Percentiles rank a stretch among this genome's conserved stretches.
phyloP scores from a whole-genome alignment of 176 grass and related monocot species.

The Carex parvula region DNA sequence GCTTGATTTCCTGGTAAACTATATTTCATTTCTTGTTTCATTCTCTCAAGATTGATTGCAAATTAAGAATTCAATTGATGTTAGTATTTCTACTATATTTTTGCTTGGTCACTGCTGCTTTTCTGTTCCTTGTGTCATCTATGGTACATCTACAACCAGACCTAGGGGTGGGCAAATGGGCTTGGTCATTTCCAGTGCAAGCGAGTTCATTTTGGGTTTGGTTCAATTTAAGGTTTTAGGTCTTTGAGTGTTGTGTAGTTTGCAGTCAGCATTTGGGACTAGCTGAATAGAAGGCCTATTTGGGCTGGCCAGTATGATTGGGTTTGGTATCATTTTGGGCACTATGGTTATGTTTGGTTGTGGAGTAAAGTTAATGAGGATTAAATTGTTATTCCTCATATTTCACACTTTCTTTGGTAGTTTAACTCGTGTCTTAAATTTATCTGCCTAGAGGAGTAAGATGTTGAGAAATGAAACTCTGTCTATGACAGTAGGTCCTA shows the following conservation, averaged over 20 bases:
- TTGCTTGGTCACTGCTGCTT: background rate
- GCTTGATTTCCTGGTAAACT: conserved; percentile 39
- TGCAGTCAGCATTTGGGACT: background rate
- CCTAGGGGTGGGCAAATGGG: background rate
- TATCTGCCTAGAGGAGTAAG: too few species aligned
- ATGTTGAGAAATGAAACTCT: too few species aligned
- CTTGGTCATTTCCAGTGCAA: background rate
- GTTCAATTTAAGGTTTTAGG: background rate
- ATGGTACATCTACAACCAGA: background rate
- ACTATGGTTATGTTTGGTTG: too few species aligned
- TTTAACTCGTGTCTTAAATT: too few species aligned
- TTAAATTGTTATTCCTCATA: too few species aligned
- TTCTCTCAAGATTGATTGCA: background rate
- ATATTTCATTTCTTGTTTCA: conserved; percentile 5
- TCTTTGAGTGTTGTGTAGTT: background rate
- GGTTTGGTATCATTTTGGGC: background rate
- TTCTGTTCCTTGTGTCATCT: background rate
- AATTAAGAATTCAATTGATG: background rate
- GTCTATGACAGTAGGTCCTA: too few species aligned
- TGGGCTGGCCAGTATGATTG: background rate
- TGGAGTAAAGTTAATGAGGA: too few species aligned
- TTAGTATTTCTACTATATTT: background rate
- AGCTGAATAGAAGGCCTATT: background rate
- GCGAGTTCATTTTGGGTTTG: background rate
- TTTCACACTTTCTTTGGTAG: too few species aligned